Percentiles rank a stretch among this genome's conserved stretches.
Conservation (phyloP, 139 green algal species). For the Mychonastes homosphaera region DNA sequence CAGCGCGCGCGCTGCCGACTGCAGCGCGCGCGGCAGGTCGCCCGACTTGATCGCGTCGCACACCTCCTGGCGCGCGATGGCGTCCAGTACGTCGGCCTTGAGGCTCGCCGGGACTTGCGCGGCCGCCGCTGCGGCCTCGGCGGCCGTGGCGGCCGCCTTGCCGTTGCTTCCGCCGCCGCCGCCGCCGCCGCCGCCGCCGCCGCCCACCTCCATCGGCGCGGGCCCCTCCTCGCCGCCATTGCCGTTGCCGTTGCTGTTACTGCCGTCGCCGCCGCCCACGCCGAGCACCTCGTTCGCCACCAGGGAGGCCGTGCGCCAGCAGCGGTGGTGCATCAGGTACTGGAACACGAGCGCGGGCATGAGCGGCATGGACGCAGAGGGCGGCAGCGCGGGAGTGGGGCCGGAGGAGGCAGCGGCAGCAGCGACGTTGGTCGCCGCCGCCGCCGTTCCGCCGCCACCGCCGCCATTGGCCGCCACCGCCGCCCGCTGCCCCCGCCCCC, state of each 20-base stretch:
- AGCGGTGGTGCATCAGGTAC: constrained; percentile 53
- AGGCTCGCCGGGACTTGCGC: constrained; percentile 14
- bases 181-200: neutral
- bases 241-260: neutral
- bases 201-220: neutral
- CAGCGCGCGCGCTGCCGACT: no score
- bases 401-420: no score
- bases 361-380: no score
- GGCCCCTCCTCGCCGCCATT: neutral
- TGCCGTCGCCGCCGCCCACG: constrained; percentile 15
- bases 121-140: constrained; percentile 1
- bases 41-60: constrained; percentile 25
- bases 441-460: no score
- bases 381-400: no score
- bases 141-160: neutral
- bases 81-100: constrained; percentile 8
- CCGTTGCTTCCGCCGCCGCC: constrained; percentile 3
- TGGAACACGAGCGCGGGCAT: constrained; percentile 52
- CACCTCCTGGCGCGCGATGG: constrained; percentile 18
- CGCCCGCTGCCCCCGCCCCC: neutral
- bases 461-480: neutral
- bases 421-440: no score
- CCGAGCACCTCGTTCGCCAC: constrained; percentile 45
- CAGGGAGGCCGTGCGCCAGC: constrained; percentile 36
- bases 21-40: constrained; percentile 21